These are phyloP conservation scores for Turnera subulata DNA, from an alignment of 345 rosid genomes.

Conservation along the genomic window DNA sequence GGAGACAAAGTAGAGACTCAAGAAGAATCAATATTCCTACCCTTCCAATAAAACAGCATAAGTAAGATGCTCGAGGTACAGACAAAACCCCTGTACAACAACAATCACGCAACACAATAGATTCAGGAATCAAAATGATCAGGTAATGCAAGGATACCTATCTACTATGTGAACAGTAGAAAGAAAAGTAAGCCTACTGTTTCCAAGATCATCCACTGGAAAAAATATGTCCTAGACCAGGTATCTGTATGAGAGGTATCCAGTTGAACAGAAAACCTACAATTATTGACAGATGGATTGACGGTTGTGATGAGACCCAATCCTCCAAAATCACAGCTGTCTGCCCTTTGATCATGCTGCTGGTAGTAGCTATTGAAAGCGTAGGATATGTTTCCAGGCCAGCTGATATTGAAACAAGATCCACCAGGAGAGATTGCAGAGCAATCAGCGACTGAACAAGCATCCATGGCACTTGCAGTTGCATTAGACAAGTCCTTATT, in stretches of 20 bases:
- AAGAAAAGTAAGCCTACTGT: constrained; percentile 1
- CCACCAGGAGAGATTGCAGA: constrained; percentile 67
- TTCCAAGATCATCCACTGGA: constrained; percentile 20
- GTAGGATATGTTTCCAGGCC: constrained; percentile 80
- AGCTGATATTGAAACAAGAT: constrained; percentile 62
- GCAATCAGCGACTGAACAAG: constrained; percentile 70
- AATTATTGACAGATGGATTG: constrained; percentile 62
- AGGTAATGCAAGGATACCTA: neutral
- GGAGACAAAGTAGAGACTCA: too few species aligned
- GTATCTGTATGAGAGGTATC: constrained; percentile 42
- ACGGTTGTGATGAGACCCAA: constrained; percentile 84
- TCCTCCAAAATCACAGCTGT: constrained; percentile 78
- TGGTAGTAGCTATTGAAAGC: constrained; percentile 89
- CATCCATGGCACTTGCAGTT: constrained; percentile 50
- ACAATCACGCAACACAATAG: too few species aligned
- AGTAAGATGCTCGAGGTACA: too few species aligned
- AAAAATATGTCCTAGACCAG: constrained; percentile 8
- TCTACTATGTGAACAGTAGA: constrained; percentile 4
- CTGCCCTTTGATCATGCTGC: constrained; percentile 67
- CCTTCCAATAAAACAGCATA: too few species aligned
- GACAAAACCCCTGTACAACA: too few species aligned
- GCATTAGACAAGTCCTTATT: constrained; percentile 71
- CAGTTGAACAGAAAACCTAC: constrained; percentile 58
- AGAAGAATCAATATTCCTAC: too few species aligned
- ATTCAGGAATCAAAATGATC: constrained; percentile 2